Conservation (phyloP, 164 flowering plant species). For the Pachysandra terminalis region DNA sequence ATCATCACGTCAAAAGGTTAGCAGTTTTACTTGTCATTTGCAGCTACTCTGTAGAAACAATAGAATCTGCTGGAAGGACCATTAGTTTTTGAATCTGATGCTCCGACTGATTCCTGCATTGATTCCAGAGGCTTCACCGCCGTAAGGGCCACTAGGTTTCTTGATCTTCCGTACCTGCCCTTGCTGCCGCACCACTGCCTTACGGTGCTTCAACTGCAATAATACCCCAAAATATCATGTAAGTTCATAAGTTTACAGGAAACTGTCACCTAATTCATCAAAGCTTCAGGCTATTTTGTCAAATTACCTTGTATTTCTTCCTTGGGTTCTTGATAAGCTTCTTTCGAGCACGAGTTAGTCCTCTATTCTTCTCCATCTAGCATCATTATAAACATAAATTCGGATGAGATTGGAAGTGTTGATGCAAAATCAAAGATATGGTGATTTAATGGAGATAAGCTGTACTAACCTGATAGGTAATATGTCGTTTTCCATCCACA, state of each 20-base stretch:
- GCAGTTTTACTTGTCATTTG: too few species aligned
- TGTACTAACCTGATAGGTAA: conserved; percentile 56
- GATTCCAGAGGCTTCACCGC: conserved; percentile 86
- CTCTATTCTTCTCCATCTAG: conserved; percentile 93
- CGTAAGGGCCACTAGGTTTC: conserved; percentile 65
- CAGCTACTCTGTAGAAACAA: neutral
- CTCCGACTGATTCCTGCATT: conserved; percentile 69
- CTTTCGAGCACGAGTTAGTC: conserved; percentile 78
- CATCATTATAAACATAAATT: conserved; percentile 1
- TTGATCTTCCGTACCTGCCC: conserved; percentile 76
- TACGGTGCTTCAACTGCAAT: conserved; percentile 65
- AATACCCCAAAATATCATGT: neutral
- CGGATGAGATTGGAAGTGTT: neutral
- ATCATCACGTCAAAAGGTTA: too few species aligned
- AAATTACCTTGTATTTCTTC: conserved; percentile 82
- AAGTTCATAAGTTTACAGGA: neutral
- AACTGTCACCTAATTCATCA: neutral
- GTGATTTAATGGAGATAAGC: neutral
- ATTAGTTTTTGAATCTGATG: conserved; percentile 50
- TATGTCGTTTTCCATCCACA: conserved; percentile 76
- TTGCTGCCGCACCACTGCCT: conserved; percentile 44
- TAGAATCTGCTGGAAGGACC: neutral
- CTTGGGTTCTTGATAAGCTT: conserved; percentile 83
- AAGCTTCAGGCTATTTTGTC: neutral
- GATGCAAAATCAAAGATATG: neutral